phyloP scores from a whole-genome alignment of 2,329 filamentous ascomycete species.

The Colletotrichum tabaci region DNA sequence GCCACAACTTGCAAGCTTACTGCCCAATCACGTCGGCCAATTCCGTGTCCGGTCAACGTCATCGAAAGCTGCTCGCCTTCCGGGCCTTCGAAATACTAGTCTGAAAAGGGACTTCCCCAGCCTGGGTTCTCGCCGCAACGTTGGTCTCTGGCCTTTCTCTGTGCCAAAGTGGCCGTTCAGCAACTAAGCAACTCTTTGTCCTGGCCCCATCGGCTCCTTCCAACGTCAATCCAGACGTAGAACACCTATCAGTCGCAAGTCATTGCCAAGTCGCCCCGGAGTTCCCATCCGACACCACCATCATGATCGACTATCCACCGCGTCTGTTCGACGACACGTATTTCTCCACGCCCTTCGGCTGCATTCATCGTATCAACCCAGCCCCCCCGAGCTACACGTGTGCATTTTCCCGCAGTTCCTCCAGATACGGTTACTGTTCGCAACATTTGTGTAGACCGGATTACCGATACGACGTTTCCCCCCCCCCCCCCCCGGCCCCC shows the following conservation, averaged over 20 bases:
- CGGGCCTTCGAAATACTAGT: neutral
- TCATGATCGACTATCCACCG: neutral
- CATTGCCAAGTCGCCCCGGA: slow-evolving; percentile 12
- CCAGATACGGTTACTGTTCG: slow-evolving; percentile 12
- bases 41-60: slow-evolving; percentile 36
- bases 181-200: neutral
- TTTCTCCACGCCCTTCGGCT: slow-evolving; percentile 21
- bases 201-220: neutral
- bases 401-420: slow-evolving; percentile 15
- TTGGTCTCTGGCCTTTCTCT: neutral
- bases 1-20: slow-evolving; percentile 18
- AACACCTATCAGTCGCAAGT: slow-evolving; percentile 2
- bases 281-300: slow-evolving; percentile 2
- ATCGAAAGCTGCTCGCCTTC: slow-evolving; percentile 17
- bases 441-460: slow-evolving; percentile 9
- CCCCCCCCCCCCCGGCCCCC: slow-evolving; percentile 4
- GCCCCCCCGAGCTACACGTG: slow-evolving; percentile 11
- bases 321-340: slow-evolving; percentile 11
- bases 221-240: neutral
- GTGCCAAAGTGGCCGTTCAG: neutral
- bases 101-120: slow-evolving; percentile 4
- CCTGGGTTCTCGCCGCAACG: neutral
- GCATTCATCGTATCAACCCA: slow-evolving; percentile 25
- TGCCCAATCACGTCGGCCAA: slow-evolving; percentile 33
- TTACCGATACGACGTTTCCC: slow-evolving; percentile 29